Evolutionary conservation across 2,329 filamentous ascomycete genomes (phyloP).

Genomic region (Claviceps cyperi): DNA sequence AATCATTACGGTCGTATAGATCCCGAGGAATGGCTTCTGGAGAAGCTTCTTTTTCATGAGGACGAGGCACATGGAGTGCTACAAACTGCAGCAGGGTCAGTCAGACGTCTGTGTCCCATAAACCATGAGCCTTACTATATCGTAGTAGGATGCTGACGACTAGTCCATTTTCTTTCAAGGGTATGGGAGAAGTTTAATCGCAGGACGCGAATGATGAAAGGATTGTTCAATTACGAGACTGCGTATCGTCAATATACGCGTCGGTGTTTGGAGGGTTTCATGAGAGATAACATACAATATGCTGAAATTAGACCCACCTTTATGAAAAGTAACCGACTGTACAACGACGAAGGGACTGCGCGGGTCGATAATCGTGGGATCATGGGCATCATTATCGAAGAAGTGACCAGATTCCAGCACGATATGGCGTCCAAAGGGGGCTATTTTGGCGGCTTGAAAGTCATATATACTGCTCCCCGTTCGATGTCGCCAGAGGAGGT

Average conservation of each 20-base stretch:
- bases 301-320: constrained; percentile 59
- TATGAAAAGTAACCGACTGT: constrained; percentile 47
- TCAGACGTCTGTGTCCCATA: background rate
- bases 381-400: constrained; percentile 44
- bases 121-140: background rate
- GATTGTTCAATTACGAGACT: constrained; percentile 51
- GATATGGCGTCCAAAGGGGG: constrained; percentile 14
- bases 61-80: constrained; percentile 40
- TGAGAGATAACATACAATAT: constrained; percentile 52
- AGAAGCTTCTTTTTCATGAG: constrained; percentile 48
- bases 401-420: constrained; percentile 33
- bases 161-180: constrained; percentile 14
- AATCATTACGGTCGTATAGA: constrained; percentile 11
- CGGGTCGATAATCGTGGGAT: constrained; percentile 42
- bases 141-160: background rate
- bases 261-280: constrained; percentile 45
- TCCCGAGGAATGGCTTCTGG: constrained; percentile 39
- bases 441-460: constrained; percentile 50
- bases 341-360: constrained; percentile 36
- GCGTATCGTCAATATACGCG: constrained; percentile 48
- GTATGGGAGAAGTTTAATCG: constrained; percentile 52
- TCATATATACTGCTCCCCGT: constrained; percentile 57
- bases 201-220: constrained; percentile 58
- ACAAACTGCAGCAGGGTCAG: constrained; percentile 40
- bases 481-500: constrained; percentile 38